Evolutionary conservation across 768 basidiomycete genomes (phyloP).

Genomic region (Russula vinacea): DNA sequence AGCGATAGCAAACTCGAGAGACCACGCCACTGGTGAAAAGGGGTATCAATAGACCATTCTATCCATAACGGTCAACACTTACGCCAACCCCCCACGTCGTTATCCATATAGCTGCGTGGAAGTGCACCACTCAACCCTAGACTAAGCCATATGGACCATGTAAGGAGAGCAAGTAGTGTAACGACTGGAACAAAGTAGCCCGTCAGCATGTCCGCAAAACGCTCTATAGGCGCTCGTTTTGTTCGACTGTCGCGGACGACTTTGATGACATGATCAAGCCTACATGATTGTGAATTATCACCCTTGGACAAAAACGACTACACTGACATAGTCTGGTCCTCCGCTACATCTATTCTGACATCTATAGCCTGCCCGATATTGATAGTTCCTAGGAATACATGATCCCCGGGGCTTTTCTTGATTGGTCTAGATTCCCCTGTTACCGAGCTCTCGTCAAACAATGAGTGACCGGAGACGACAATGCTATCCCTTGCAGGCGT

Average conservation of each 20-base stretch:
- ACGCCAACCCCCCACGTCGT: slow-evolving; percentile 60
- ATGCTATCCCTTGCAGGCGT: slow-evolving; percentile 77
- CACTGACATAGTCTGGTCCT: slow-evolving; percentile 65
- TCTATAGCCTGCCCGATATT: slow-evolving; percentile 62
- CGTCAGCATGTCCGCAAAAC: slow-evolving; percentile 68
- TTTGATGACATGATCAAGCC: slow-evolving; percentile 70
- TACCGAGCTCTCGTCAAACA: slow-evolving; percentile 81
- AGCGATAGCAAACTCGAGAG: slow-evolving; percentile 77
- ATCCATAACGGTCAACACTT: slow-evolving; percentile 34
- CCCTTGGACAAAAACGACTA: background rate
- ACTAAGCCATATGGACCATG: slow-evolving; percentile 70
- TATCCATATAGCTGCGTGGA: slow-evolving; percentile 55
- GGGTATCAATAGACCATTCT: background rate
- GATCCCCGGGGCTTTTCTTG: slow-evolving; percentile 57
- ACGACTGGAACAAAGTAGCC: slow-evolving; percentile 78
- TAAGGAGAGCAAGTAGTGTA: slow-evolving; percentile 64
- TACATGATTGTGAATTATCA: slow-evolving; percentile 31
- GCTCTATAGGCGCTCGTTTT: slow-evolving; percentile 73
- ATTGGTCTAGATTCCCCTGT: slow-evolving; percentile 75
- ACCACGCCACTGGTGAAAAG: slow-evolving; percentile 56
- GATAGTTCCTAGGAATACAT: slow-evolving; percentile 72
- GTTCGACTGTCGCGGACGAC: slow-evolving; percentile 77
- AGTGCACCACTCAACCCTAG: slow-evolving; percentile 58
- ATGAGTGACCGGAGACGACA: slow-evolving; percentile 47
- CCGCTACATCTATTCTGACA: slow-evolving; percentile 57